These are phyloP conservation scores for thale cress (Arabidopsis thaliana) DNA, from an alignment of 345 rosid species.

Conservation along the genomic window TAIR10.1 NC_003074.8:19996001-19996500, in stretches of 20 bases:
- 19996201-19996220: not conserved
- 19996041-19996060: conserved; percentile 31
- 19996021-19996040: conserved; percentile 29
- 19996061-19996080: not conserved
- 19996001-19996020: conserved; percentile 13
- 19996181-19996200: not conserved
- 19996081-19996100: not conserved
- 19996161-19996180: conserved; percentile 23
- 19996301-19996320: conserved; percentile 21
- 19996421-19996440: not conserved
- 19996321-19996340: not conserved
- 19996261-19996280: not conserved
- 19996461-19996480: conserved; percentile 33
- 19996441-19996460: too few species aligned
- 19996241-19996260: not conserved
- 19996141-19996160: conserved; percentile 16
- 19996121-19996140: not conserved
- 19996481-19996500: not conserved
- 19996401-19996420: not conserved
- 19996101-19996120: not conserved
- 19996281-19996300: not conserved
- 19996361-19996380: conserved; percentile 40
- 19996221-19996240: conserved; percentile 37
- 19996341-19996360: conserved; percentile 9
- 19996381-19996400: conserved; percentile 28